Percentiles rank a stretch among this genome's conserved stretches.
These are phyloP conservation scores for Nakazawaea holstii DNA, from an alignment of 805 yeast species.

Conservation along the genomic window DNA sequence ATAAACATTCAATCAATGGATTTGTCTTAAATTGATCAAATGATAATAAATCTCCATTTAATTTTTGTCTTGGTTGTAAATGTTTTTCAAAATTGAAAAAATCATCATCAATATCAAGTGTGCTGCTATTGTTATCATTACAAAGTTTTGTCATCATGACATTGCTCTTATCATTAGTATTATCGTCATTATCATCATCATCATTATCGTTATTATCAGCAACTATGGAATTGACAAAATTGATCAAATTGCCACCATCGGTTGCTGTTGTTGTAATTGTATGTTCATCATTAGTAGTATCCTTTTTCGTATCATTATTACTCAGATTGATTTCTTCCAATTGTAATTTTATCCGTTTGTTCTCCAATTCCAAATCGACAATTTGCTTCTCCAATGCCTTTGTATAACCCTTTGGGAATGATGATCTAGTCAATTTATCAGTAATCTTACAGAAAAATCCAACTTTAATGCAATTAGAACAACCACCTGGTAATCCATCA, in stretches of 20 bases:
- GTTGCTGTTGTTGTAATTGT: constrained; percentile 3
- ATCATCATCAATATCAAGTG: constrained; percentile 2
- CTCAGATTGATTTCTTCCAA: constrained; percentile 14
- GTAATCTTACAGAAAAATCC: constrained; percentile 67
- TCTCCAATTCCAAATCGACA: constrained; percentile 54
- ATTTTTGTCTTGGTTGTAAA: constrained; percentile 14
- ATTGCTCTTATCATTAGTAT: background rate
- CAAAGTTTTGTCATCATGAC: background rate
- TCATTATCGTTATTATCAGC: background rate
- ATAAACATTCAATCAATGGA: constrained; percentile 28
- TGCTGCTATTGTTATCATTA: background rate
- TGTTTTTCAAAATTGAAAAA: constrained; percentile 17
- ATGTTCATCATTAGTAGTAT: constrained; percentile 7
- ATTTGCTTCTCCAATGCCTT: constrained; percentile 64
- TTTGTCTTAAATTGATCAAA: constrained; percentile 6
- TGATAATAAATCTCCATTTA: constrained; percentile 8
- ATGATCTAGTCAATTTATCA: constrained; percentile 69
- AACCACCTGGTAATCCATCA: constrained; percentile 62
- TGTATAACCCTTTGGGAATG: constrained; percentile 79
- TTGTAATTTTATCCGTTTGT: constrained; percentile 32
- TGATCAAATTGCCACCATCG: background rate
- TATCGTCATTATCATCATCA: background rate
- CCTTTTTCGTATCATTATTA: constrained; percentile 14
- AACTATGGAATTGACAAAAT: background rate
- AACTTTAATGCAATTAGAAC: constrained; percentile 60